Base-by-base conservation (phyloP, 306 rosid species). In the Fragaria iinumae region DNA sequence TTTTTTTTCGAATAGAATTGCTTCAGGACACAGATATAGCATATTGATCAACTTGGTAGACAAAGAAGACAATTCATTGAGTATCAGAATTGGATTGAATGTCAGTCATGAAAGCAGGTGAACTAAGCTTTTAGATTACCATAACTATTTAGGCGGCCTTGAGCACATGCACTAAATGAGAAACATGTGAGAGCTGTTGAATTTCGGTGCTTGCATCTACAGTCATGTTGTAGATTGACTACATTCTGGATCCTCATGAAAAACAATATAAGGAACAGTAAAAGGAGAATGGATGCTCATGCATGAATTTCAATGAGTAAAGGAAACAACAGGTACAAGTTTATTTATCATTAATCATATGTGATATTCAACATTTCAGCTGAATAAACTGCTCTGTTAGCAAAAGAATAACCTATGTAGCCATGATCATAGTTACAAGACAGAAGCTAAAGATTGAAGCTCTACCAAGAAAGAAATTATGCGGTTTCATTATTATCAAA, bases 401-500 rank as follows among this genome's bases (percentile, higher is more conserved):
- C 67, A 62, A 13, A 62, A 29, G n/a, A 62, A 62, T 5, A 29
- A 50, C 49, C 32, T n/a, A 20, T 72, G 17, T 8, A 52, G 65
- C 17, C 27, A 9, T n/a, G 60, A 49, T 49, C 65, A n/a, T 66
- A 49, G 7, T 66, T 21, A 9, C 34, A 34, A 76, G 8, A 21
- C 41, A 8, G 49, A 49, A 66, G 47, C 25, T 45, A 45, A 48
- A 45, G 43, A 38, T 21, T 49, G 29, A 39, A 44, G 73, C 48
- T 55, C 50, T 43, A 55, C 44, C 63, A 14, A 59, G 11, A 64
- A 72, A 38, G 66, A 21, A 60, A 62, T 16, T 18, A 11, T 3
- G 44, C 63, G 64, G 23, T 56, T 14, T 29, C 49, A 34, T 55
- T 23, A 4, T 62, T 17, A 27, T 81, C 81, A 82, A 52, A 70